Base-by-base conservation (phyloP, 441 rosid species). In the Gossypium schwendimanii region DNA sequence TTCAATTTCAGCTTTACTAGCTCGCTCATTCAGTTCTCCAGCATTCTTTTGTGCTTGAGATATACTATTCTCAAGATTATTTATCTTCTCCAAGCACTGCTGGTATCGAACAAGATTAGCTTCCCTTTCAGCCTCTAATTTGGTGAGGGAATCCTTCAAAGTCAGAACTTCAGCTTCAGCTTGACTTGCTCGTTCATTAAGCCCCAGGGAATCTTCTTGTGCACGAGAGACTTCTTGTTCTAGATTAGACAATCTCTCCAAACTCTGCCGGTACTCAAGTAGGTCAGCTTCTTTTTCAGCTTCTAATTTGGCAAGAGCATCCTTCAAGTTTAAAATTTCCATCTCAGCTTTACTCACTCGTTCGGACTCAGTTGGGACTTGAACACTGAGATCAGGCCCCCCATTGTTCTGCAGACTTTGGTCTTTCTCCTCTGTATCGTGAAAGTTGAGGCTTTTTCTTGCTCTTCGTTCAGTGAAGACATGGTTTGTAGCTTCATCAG, bases 281-380 rank as follows among this genome's bases (percentile, higher is more conserved):
- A 83, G 45, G 79, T 65, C 89, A 79, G 91, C 94, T 79, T 92
- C 93, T 83, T 91, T 94, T 81, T 94, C 99, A 72, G 87, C 89
- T 81, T 94, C 96, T 75, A 94, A 84, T 82, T 83, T 91, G 60
- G 93, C 78, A 74, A 93, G 87, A 60, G 88, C 87, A 64, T 86
- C 87, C 85, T 86, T 89, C 62, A 95, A 83, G 69, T 81, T 84
- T 63, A 80, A 71, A 52, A 95, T 91, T 75, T 91, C 98, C 75
- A 81, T 80, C 82, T 93, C 99, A 14, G 90, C 87, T 81, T 83
- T 88, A 76, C 83, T 76, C 62, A 89, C 79, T 18, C 86, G 86
- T 74, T 92, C 92, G 36, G 89, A 86, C 12, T 89, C 87, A 17
- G 85, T 83, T 68, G 80, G 82, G 28, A 80, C 69, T 72, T 58